Percentiles rank a stretch among this genome's conserved stretches.
Conservation (phyloP, 2,329 filamentous ascomycete species). For the Aureobasidium sp. region DNA sequence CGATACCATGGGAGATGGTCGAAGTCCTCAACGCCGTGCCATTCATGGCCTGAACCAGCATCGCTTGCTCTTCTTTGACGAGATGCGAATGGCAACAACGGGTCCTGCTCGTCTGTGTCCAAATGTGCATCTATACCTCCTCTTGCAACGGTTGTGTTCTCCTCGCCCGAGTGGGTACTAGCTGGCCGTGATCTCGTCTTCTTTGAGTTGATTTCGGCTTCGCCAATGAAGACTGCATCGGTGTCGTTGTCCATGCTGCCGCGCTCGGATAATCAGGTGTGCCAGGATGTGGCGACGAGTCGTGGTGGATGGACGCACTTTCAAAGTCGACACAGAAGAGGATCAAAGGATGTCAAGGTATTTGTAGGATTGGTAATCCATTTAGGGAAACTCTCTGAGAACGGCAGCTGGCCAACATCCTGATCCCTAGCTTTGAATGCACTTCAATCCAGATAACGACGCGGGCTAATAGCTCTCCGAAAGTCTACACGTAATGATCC, state of each 20-base stretch:
- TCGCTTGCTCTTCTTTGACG: slow-evolving; percentile 19
- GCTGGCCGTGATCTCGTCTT: not conserved
- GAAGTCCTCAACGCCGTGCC: slow-evolving; percentile 44
- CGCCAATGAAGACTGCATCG: slow-evolving; percentile 29
- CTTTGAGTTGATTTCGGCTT: slow-evolving; percentile 26
- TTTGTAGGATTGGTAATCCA: slow-evolving; percentile 10
- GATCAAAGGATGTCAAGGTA: not conserved
- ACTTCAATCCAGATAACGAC: slow-evolving; percentile 5
- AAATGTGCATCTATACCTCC: slow-evolving; percentile 17
- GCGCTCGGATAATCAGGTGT: not conserved
- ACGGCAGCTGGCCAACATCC: not conserved
- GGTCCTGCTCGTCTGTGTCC: slow-evolving; percentile 17
- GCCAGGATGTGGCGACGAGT: not conserved
- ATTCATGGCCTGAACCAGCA: slow-evolving; percentile 20
- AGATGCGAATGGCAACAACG: slow-evolving; percentile 21
- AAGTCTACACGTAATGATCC: slow-evolving; percentile 16
- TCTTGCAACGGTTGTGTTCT: slow-evolving; percentile 17
- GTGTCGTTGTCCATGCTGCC: slow-evolving; percentile 21
- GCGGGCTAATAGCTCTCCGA: slow-evolving; percentile 4
- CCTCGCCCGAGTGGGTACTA: slow-evolving; percentile 11
- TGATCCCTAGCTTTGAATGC: slow-evolving; percentile 6
- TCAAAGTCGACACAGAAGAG: not conserved
- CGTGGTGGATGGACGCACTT: not conserved
- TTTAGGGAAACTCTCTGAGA: not conserved
- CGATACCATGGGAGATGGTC: slow-evolving; percentile 55